phyloP scores from a whole-genome alignment of 805 yeast species.

The Pichia insulana region DNA sequence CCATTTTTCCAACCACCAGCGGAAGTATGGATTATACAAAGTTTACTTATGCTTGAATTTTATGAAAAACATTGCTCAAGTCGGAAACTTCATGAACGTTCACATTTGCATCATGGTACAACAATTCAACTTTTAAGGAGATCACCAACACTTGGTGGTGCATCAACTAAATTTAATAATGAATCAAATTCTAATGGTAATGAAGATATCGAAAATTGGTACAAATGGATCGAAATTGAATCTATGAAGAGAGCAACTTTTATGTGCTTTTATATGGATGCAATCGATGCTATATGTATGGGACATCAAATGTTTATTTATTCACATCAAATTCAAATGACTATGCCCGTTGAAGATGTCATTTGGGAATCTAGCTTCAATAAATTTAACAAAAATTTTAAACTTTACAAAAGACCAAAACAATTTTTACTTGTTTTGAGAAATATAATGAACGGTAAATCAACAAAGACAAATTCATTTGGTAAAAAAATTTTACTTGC shows the following conservation, averaged over 20 bases:
- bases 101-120: constrained; percentile 81
- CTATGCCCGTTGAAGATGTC: constrained; percentile 55
- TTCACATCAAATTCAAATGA: constrained; percentile 52
- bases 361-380: constrained; percentile 38
- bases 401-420: constrained; percentile 24
- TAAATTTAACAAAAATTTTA: constrained; percentile 17
- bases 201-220: constrained; percentile 30
- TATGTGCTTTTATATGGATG: constrained; percentile 76
- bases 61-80: constrained; percentile 68
- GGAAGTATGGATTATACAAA: constrained; percentile 65
- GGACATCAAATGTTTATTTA: constrained; percentile 58
- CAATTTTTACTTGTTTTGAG: constrained; percentile 53
- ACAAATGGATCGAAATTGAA: constrained; percentile 74
- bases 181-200: constrained; percentile 2
- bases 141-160: constrained; percentile 68
- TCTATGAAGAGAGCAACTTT: constrained; percentile 69
- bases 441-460: constrained; percentile 43
- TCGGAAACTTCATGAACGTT: constrained; percentile 68
- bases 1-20: constrained; percentile 74
- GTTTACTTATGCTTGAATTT: constrained; percentile 64
- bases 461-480: constrained; percentile 43
- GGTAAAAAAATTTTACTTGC: constrained; percentile 60
- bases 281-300: constrained; percentile 67
- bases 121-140: constrained; percentile 70
- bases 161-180: constrained; percentile 34